phyloP scores from a whole-genome alignment of 2,329 filamentous ascomycete species.

The Arthrobotrys iridis region DNA sequence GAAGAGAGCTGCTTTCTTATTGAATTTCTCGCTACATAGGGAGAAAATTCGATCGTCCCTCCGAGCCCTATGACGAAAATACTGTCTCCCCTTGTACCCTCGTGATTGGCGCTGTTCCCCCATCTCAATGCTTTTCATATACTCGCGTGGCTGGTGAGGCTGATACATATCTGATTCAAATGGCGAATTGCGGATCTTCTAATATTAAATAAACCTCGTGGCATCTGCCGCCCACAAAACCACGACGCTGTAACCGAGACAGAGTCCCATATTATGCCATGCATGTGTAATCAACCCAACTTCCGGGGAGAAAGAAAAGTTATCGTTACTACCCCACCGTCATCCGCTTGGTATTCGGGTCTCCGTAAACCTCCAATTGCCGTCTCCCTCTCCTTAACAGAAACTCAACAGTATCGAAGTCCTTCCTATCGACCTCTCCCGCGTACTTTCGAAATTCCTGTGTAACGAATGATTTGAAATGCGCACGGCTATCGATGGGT shows the following conservation, averaged over 20 bases:
- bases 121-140: background rate
- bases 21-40: no score
- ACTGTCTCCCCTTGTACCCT: background rate
- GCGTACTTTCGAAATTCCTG: conserved; percentile 79
- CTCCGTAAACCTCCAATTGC: conserved; percentile 83
- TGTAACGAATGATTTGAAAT: conserved; percentile 62
- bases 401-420: conserved; percentile 87
- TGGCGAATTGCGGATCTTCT: conserved; percentile 16
- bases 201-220: conserved; percentile 9
- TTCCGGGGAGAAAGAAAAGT: background rate
- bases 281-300: background rate
- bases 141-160: conserved; percentile 36
- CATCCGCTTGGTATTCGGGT: conserved; percentile 82
- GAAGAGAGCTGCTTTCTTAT: no score
- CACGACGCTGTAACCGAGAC: background rate
- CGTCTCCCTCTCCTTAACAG: conserved; percentile 81
- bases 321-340: background rate
- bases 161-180: conserved; percentile 7
- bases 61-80: no score
- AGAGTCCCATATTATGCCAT: background rate
- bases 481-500: conserved; percentile 69
- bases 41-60: no score
- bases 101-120: conserved; percentile 23
- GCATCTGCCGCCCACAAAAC: background rate
- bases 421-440: conserved; percentile 75